Evolutionary conservation across 805 yeast genomes (phyloP).

Genomic region (Candida mattraensis): DNA sequence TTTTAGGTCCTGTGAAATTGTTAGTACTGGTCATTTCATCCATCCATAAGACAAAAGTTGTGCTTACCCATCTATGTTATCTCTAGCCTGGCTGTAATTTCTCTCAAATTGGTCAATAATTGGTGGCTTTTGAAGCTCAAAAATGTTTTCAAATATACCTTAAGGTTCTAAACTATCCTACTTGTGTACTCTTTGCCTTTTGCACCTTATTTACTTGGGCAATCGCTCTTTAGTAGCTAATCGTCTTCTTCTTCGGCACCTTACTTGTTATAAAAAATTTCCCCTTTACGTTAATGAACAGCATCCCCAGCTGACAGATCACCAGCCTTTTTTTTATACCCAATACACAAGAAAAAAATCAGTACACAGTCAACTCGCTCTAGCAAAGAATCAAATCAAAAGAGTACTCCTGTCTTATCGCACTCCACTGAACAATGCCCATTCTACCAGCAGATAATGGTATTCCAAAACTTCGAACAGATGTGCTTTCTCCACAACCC

Average conservation of each 20-base stretch:
- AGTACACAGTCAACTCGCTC: not conserved
- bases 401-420: too few relatives aligned
- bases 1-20: constrained; percentile 31
- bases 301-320: constrained; percentile 1
- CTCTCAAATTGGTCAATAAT: not conserved
- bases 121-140: too few relatives aligned
- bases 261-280: too few relatives aligned
- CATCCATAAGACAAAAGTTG: not conserved
- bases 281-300: constrained; percentile 1
- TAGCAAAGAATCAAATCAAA: too few relatives aligned
- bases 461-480: too few relatives aligned
- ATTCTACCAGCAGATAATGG: not conserved
- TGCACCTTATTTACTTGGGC: too few relatives aligned
- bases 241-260: too few relatives aligned
- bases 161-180: too few relatives aligned
- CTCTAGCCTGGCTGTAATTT: too few relatives aligned
- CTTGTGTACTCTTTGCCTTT: too few relatives aligned
- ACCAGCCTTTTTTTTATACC: not conserved
- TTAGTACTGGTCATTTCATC: constrained; percentile 3
- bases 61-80: constrained; percentile 15
- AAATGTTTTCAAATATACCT: too few relatives aligned
- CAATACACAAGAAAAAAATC: constrained; percentile 1
- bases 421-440: not conserved
- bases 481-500: constrained; percentile 8
- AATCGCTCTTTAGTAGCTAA: too few relatives aligned